Evolutionary conservation across 139 green algal genomes (phyloP), one percentile per base, ranked within the genome.

Genomic region (Chlamydomonas incerta): DNA sequence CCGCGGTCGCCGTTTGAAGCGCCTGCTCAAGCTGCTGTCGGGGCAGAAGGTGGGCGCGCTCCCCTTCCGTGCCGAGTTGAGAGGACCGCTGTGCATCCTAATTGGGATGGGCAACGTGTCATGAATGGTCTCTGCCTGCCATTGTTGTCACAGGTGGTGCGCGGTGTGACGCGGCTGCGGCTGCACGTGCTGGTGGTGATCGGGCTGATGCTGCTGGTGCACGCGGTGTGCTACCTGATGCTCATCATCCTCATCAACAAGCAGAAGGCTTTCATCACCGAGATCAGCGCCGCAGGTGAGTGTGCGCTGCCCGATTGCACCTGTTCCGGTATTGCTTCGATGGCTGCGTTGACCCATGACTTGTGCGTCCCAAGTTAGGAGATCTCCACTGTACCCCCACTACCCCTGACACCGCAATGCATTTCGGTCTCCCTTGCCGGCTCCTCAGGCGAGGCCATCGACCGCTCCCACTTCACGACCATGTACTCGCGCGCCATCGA

Each of bases 381-480:
- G n/a, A n/a, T n/a, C n/a, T n/a, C n/a, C n/a, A n/a, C n/a, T n/a
- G n/a, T n/a, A n/a, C n/a, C n/a, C n/a, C n/a, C n/a, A n/a, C n/a
- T n/a, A n/a, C n/a, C n/a, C n/a, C n/a, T n/a, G n/a, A n/a, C n/a
- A n/a, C n/a, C n/a, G n/a, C n/a, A n/a, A n/a, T n/a, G n/a, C n/a
- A n/a, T n/a, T n/a, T n/a, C n/a, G n/a, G n/a, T n/a, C n/a, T n/a
- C n/a, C n/a, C n/a, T n/a, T n/a, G n/a, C n/a, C n/a, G 8, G 2
- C 60, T 66, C 60, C 60, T 2, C 81, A 87, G 81, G 83, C 24
- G 83, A 88, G 83, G 83, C 72, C n/a, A 83, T 88, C 10, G 83
- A 88, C 57, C 73, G 65, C 18, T 41, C 55, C 29, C 67, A 77
- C 50, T 77, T 34, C 47, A 60, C 50, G 18, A 65, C 33, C 31